These are phyloP conservation scores for Entonaema liquescens DNA, from an alignment of 495 filamentous ascomycete species.

Conservation along the genomic window DNA sequence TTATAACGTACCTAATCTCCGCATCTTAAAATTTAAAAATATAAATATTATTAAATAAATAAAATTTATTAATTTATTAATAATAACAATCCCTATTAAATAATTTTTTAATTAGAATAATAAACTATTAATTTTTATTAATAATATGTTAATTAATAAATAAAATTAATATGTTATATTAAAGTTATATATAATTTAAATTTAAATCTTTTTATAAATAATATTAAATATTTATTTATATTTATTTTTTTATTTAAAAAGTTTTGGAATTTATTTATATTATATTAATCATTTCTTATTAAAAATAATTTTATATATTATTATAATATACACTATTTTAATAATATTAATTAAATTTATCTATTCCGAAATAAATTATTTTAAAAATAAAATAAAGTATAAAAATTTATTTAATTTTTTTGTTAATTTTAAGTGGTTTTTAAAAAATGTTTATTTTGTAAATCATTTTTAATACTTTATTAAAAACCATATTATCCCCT, in stretches of 20 bases:
- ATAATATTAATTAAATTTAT: background rate
- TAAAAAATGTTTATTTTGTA: background rate
- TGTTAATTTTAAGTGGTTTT: background rate
- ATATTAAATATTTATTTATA: background rate
- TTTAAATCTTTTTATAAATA: background rate
- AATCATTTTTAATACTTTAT: background rate
- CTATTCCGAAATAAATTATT: background rate
- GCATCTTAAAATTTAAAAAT: background rate
- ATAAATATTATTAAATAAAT: background rate
- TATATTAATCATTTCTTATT: background rate
- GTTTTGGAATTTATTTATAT: background rate
- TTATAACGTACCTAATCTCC: background rate
- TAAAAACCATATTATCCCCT: background rate
- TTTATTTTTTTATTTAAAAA: background rate
- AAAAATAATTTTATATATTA: background rate
- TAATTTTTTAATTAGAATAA: background rate
- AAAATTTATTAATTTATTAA: background rate
- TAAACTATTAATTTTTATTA: background rate
- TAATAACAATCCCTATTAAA: background rate
- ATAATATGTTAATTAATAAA: background rate
- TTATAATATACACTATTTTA: background rate
- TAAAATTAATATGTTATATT: background rate
- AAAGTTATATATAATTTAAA: background rate
- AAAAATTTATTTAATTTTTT: background rate
- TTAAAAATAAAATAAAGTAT: background rate